These are phyloP conservation scores for Trypanosoma platydactyli DNA, from an alignment of 208 protist genomes.

Conservation along the genomic window DNA sequence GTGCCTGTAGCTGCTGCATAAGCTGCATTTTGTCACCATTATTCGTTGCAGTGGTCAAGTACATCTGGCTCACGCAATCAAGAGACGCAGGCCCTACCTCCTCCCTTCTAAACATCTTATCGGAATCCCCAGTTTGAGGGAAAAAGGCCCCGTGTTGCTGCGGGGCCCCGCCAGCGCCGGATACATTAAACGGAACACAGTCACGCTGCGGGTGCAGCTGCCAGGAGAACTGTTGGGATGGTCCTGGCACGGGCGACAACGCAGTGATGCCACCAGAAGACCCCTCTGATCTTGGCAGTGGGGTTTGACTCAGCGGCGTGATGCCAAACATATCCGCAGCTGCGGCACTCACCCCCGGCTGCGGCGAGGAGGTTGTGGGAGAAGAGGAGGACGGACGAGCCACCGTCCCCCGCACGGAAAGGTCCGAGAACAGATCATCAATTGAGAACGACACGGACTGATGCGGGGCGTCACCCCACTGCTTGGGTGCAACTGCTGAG, in stretches of 20 bases:
- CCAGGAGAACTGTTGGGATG: neutral
- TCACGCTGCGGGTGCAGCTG: neutral
- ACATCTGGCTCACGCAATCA: neutral
- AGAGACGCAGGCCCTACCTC: neutral
- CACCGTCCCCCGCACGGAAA: neutral
- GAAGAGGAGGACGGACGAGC: neutral
- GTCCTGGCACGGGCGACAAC: conserved; percentile 1
- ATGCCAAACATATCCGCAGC: too few relatives aligned
- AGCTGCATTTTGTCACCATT: conserved; percentile 22
- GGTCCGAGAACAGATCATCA: conserved; percentile 15
- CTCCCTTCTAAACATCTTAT: neutral
- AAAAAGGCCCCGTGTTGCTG: neutral
- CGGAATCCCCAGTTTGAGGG: neutral
- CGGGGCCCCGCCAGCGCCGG: neutral
- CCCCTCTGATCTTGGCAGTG: too few relatives aligned
- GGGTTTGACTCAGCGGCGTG: too few relatives aligned
- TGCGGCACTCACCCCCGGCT: too few relatives aligned
- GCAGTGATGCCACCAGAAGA: conserved; percentile 6
- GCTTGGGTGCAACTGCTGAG: neutral
- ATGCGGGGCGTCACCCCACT: neutral
- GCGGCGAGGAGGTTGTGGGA: neutral
- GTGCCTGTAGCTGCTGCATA: conserved; percentile 25
- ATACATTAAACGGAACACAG: too few relatives aligned
- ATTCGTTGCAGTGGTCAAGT: neutral
- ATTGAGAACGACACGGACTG: neutral